Conservation (phyloP, 2,329 filamentous ascomycete genomes). For the Fusarium chlamydosporum region DNA sequence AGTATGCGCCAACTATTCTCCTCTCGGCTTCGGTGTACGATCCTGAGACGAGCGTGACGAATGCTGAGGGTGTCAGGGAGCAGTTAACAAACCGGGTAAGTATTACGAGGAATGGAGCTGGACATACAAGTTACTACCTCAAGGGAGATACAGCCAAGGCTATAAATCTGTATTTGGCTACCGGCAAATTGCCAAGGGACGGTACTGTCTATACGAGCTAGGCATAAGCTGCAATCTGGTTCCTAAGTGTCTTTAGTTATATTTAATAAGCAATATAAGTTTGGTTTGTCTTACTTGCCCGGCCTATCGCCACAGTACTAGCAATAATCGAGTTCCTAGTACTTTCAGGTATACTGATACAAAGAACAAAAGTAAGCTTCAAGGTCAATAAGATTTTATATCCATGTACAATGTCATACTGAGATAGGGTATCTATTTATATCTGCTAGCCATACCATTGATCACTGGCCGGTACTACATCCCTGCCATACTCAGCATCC, state of each 20-base stretch:
- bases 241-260: too few species aligned
- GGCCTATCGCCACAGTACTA: not conserved
- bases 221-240: not conserved
- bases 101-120: constrained; percentile 45
- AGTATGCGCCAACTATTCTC: constrained; percentile 36
- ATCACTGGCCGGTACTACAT: not conserved
- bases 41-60: constrained; percentile 40
- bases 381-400: not conserved
- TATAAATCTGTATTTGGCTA: constrained; percentile 42
- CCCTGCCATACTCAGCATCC: not conserved
- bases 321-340: not conserved
- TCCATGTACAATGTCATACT: too few species aligned
- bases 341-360: not conserved
- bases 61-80: constrained; percentile 41
- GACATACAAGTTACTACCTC: constrained; percentile 45
- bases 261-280: not conserved
- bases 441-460: not conserved
- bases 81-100: constrained; percentile 43
- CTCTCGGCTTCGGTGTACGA: constrained; percentile 41
- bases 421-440: not conserved
- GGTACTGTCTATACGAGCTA: constrained; percentile 42
- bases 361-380: not conserved
- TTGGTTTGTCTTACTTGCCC: not conserved
- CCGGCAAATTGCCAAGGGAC: constrained; percentile 43
- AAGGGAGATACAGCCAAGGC: constrained; percentile 42